Evolutionary conservation across 148 eudicot genomes (phyloP), one percentile per base, ranked within the genome.

Genomic region (Fagopyrum tataricum): DNA sequence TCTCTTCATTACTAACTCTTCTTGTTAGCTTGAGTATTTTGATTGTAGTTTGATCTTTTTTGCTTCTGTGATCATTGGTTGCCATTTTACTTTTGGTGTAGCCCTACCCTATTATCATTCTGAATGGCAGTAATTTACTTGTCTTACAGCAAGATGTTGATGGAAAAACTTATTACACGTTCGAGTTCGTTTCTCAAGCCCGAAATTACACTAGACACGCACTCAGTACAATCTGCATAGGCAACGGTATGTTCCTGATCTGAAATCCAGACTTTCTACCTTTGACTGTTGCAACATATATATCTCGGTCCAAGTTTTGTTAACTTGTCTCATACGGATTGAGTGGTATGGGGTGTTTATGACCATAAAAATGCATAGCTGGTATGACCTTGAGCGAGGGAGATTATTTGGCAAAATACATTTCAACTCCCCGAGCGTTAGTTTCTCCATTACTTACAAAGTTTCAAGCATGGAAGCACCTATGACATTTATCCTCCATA

Each of bases 201-300:
- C 95, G 92, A 72, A 96, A 90, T 78, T 96, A 76, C 74, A 96
- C 95, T 66, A 90, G 99, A 20, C 99, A 96, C 77, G 97, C 97
- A 79, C 90, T 96, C 51, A 85, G 94, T 55, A 72, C 86, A 68
- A 83, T 96, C 81, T 92, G 96, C 67, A 85, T 96, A 70, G 90
- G 87, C 85, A 96, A 96, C 52, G 99, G 99, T 96, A 91, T 70
- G 43, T 6, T 15, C 69, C 43, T 64, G 18, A 31, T 7, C 67
- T 12, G 24, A 61, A 61, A 24, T 61, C 4, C 5, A 59, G 1
- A 3, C 15, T 23, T 11, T n/a, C 37, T 9, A 24, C 37, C 39
- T 59, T 59, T 5, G 15, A 12, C 56, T n/a, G 5, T 52, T 21
- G 61, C 61, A 18, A 31, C 21, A 18, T 20, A 7, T 55, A 6